A percentile compares a stretch with the other conserved stretches of the same genome.
These are phyloP conservation scores for Nitzschia sp. DNA, from an alignment of 108 stramenopile species.

Conservation along the genomic window DNA sequence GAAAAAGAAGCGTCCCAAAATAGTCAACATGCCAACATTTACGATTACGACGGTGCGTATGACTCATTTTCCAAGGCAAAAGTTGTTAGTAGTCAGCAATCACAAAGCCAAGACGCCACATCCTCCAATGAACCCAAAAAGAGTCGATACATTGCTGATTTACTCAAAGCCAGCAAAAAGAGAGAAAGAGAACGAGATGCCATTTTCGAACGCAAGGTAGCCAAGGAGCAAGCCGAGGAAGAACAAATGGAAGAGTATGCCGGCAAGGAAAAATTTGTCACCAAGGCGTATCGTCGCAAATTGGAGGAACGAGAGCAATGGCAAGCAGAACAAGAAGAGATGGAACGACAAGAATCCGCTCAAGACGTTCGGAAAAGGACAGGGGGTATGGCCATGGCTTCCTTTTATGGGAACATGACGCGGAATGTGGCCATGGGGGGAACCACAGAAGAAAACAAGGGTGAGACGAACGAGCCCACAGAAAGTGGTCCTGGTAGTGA, in stretches of 20 bases:
- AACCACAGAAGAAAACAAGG: too few species aligned
- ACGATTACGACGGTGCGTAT: slow-evolving; percentile 77
- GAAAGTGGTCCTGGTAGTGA: background rate
- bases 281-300: slow-evolving; percentile 66
- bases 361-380: slow-evolving; percentile 58
- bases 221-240: slow-evolving; percentile 57
- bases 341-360: slow-evolving; percentile 49
- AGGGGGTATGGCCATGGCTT: slow-evolving; percentile 50
- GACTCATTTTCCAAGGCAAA: slow-evolving; percentile 42
- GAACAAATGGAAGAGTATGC: slow-evolving; percentile 53
- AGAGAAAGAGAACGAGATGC: slow-evolving; percentile 68
- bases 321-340: slow-evolving; percentile 58
- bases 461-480: background rate
- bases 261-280: slow-evolving; percentile 82
- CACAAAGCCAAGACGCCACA: background rate
- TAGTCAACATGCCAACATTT: slow-evolving; percentile 18
- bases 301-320: slow-evolving; percentile 73
- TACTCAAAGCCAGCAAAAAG: slow-evolving; percentile 56
- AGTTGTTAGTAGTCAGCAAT: background rate
- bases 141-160: slow-evolving; percentile 63
- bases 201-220: slow-evolving; percentile 62
- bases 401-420: slow-evolving; percentile 61
- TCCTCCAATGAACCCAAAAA: slow-evolving; percentile 23
- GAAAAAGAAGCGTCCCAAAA: slow-evolving; percentile 14
- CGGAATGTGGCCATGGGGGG: slow-evolving; percentile 59